Conservation (phyloP, 768 basidiomycete species). For the Amanita pseudoporphyria region DNA sequence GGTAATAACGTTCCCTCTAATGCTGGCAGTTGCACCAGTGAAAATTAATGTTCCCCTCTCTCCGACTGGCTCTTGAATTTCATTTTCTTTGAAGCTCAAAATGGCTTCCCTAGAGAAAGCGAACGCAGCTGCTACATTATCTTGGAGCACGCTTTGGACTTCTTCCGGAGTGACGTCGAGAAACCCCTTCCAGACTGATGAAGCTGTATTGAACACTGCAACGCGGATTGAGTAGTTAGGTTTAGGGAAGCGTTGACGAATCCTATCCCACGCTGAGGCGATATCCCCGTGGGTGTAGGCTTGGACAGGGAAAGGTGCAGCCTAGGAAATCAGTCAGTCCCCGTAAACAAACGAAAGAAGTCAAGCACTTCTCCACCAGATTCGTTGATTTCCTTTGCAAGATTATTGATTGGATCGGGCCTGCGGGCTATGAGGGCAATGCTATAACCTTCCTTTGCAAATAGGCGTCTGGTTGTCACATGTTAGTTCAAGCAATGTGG, state of each 20-base stretch:
- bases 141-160: constrained; percentile 37
- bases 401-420: constrained; percentile 35
- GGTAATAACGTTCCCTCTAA: constrained; percentile 51
- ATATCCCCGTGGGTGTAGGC: constrained; percentile 44
- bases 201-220: constrained; percentile 55
- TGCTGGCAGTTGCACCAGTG: constrained; percentile 63
- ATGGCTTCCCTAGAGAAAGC: constrained; percentile 56
- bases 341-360: not conserved
- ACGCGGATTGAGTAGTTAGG: constrained; percentile 44
- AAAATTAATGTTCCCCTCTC: constrained; percentile 59
- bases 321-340: constrained; percentile 25
- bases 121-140: constrained; percentile 49
- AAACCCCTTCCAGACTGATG: constrained; percentile 57
- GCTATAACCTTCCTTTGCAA: constrained; percentile 53
- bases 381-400: constrained; percentile 45
- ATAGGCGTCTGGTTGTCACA: constrained; percentile 34
- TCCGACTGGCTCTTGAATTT: constrained; percentile 35
- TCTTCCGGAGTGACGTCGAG: constrained; percentile 53
- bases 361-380: constrained; percentile 47
- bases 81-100: constrained; percentile 48
- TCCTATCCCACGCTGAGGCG: constrained; percentile 34
- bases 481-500: not conserved
- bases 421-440: constrained; percentile 60
- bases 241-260: constrained; percentile 36
- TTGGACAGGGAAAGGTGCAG: constrained; percentile 43